Base-by-base conservation (phyloP, 2,329 filamentous ascomycete genomes). In the Colletotrichum cuscutae region DNA sequence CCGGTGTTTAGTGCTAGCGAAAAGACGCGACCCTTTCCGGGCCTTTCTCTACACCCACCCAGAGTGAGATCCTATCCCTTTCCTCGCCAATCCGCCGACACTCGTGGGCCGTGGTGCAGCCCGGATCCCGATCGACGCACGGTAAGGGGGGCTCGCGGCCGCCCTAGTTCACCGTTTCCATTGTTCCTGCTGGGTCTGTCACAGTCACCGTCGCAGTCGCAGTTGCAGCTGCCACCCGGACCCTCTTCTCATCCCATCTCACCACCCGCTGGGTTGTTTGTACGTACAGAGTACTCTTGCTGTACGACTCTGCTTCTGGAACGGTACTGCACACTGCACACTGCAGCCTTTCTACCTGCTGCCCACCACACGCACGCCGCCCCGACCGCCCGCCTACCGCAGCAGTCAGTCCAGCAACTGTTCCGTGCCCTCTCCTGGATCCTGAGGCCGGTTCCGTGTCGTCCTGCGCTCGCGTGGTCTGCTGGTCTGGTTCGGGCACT, bases 391-490 rank as follows among this genome's bases (percentile, higher is more conserved):
- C 15, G 19, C 22, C 30, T 5, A 1, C 2, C 35, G 35, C 35
- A 22, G 62, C 62, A 70, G 61, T 56, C 26, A 37, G 42, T 30
- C 28, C 53, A 71, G 54, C 54, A 54, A 49, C 24, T 42, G 42
- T 66, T 35, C 68, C 63, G 56, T 71, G 28, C 68, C 58, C 46
- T 63, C 59, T 72, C 70, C 70, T 70, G 70, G 60, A 60, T 72
- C 66, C 70, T 49, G 66, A 70, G 26, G 42, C 70, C 28, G 67
- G 59, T 28, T 56, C 65, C 59, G 66, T 60, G 37, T 60, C 60
- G 67, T 65, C 56, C 32, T 72, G 70, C 66, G 70, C 61, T 60
- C 52, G 70, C 28, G 13, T 53, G 57, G 56, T 71, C 68, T 65
- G 69, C 26, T 49, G 49, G 54, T 63, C 58, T 53, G 37, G 37